Evolutionary conservation across 2,329 filamentous ascomycete species (phyloP), one percentile per base, ranked within the genome.

Genomic region (Colletotrichum costaricense): DNA sequence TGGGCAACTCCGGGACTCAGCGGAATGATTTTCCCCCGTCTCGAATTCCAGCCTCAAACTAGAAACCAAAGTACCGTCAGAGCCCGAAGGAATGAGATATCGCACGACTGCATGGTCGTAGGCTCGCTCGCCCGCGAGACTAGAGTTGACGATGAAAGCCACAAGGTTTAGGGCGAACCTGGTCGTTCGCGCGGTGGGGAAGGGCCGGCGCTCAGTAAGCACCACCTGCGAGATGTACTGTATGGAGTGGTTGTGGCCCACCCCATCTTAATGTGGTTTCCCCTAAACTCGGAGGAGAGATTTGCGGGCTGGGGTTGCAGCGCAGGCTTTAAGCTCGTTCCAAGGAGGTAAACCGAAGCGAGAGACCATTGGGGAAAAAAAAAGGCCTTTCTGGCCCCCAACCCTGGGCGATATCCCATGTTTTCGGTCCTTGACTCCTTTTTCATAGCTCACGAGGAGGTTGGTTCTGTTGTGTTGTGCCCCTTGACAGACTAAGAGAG

Each of bases 131-230:
- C 38, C 14, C 35, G 14, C 35, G 35, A 42, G 42, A n/a, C 19
- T n/a, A 46, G 19, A 49, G 19, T 49, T 49, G 42, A 49, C 42
- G 8, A n/a, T 26, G 19, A 3, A 6, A 8, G 14, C 28, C 16
- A 35, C 38, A 24, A 26, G 52, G 52, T 26, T 24, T 24, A 12
- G 46, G n/a, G 42, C 16, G 33, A 57, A 19, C 52, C 33, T 26
- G 6, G 42, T 24, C 2, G 57, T 19, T 52, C 67, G 42, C 42
- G 35, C 30, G 35, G 52, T 64, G 35, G 52, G 35, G 26, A 12
- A 8, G 30, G 33, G 42, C 7, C 19, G 57, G 49, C 59, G 59
- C 67, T 69, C 67, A 69, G 67, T 69, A 69, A 69, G 67, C 67
- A 69, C 49, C 35, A 1, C n/a, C 14, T 22, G 63, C 30, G 52